Evolutionary conservation across 129 eudicot genomes (phyloP).

Genomic region (Pulicaria dysenterica): DNA sequence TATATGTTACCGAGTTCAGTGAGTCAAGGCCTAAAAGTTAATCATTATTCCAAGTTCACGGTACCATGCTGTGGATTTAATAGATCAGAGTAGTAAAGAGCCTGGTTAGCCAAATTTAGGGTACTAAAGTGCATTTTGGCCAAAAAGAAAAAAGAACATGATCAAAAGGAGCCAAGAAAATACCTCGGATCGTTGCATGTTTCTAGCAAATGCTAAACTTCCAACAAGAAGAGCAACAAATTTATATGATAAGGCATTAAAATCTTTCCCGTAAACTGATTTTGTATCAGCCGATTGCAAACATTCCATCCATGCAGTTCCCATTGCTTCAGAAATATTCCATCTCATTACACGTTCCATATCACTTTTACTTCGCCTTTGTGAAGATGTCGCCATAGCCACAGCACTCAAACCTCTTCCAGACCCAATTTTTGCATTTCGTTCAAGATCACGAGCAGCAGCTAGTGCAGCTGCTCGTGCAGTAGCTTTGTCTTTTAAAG

Average conservation of each 20-base stretch:
- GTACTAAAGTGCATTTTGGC: too few species aligned
- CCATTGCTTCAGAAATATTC: slow-evolving; percentile 94
- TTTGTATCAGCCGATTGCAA: slow-evolving; percentile 81
- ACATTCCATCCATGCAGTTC: slow-evolving; percentile 95
- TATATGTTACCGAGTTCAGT: too few species aligned
- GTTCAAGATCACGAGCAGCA: slow-evolving; percentile 94
- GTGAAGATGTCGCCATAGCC: slow-evolving; percentile 96
- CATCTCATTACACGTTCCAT: slow-evolving; percentile 81
- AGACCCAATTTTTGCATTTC: slow-evolving; percentile 84
- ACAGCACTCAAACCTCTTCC: slow-evolving; percentile 96
- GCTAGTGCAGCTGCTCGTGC: slow-evolving; percentile 90
- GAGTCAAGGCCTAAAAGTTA: too few species aligned
- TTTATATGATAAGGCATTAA: slow-evolving; percentile 79
- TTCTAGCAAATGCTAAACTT: slow-evolving; percentile 90
- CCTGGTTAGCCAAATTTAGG: too few species aligned
- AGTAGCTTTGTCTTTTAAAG: slow-evolving; percentile 81
- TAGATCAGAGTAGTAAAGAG: too few species aligned
- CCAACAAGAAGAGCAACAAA: slow-evolving; percentile 91
- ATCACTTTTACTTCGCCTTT: slow-evolving; percentile 68
- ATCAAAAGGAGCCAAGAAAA: slow-evolving; percentile 3
- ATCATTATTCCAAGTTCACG: too few species aligned
- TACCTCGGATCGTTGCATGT: slow-evolving; percentile 95
- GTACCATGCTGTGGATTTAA: too few species aligned
- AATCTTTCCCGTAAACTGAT: slow-evolving; percentile 83
- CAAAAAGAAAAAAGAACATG: background rate